Evolutionary conservation across 2,329 filamentous ascomycete genomes (phyloP), one percentile per base, ranked within the genome.

Genomic region (Orbilia blumenaviensis): DNA sequence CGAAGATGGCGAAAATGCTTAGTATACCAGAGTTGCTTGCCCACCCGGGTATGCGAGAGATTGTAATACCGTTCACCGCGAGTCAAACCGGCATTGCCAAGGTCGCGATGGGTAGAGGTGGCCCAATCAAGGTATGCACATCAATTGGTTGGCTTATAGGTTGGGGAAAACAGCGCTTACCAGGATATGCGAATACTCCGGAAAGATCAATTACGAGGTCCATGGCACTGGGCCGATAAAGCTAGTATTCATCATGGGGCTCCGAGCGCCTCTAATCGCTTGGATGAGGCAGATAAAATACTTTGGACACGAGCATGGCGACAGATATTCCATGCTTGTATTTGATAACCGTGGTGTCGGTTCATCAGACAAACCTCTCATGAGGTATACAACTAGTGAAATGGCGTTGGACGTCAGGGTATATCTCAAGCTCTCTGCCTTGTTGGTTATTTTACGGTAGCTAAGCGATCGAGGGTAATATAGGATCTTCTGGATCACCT

Each of bases 281-380:
- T 71, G 68, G 63, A 42, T 60, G 18, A 60, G 92, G 63, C 93
- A 96, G 82, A 95, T 90, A 8, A 88, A 90, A 79, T 87, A 92
- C 83, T 94, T 96, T 81, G 92, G 91, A 61, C 93, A 96, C 83
- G 85, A 88, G 63, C 85, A 88, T 74, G 86, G 85, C 48, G 84
- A 88, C 75, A 84, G 86, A 78, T 96, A 93, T 84, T 90, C 91
- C 0, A 90, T 90, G 63, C 86, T 96, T 2, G 84, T 94, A 67
- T 85, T 92, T 78, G 93, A 96, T 84, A 96, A 96, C 83, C 89
- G 93, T 79, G 93, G 82, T 77, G 91, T 96, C 81, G 93, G 93
- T 68, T 87, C 87, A 77, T 93, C 90, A 56, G 91, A 92, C 83
- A 93, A 91, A 82, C 93, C 93, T 0, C 81, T 91, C 21, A 85